These are phyloP conservation scores for Breviolum minutum DNA, from an alignment of 73 alveolate species.

Conservation along the genomic window DNA sequence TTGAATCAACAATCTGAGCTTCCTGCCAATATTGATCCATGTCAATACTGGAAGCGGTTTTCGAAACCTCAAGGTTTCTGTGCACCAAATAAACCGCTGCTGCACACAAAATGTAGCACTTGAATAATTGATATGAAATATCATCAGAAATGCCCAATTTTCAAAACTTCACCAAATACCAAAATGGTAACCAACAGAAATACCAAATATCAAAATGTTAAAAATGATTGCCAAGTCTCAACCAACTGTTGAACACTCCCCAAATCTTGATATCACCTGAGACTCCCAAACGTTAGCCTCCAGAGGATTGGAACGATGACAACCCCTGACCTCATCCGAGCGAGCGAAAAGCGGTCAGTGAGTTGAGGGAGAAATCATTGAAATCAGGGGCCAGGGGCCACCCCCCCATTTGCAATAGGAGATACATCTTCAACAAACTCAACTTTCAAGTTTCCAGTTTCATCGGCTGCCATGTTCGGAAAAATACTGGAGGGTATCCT, in stretches of 20 bases:
- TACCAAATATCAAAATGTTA: too few species aligned
- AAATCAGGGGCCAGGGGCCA: too few species aligned
- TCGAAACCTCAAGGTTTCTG: conserved; percentile 36
- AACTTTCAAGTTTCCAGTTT: too few species aligned
- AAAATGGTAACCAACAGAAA: too few species aligned
- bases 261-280: background rate
- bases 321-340: conserved; percentile 58
- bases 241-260: background rate
- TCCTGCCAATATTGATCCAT: conserved; percentile 57
- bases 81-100: too few species aligned
- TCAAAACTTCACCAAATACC: too few species aligned
- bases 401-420: too few species aligned
- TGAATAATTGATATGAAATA: too few species aligned
- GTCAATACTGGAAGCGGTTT: conserved; percentile 49
- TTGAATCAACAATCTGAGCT: background rate
- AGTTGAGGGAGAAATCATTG: too few species aligned
- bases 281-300: conserved; percentile 26
- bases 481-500: background rate
- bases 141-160: background rate
- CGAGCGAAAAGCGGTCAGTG: background rate
- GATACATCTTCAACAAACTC: background rate
- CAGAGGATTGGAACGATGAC: conserved; percentile 75
- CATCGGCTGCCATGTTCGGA: background rate
- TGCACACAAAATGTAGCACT: background rate
- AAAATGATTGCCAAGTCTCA: too few species aligned